Evolutionary conservation across 2,329 filamentous ascomycete genomes (phyloP), one percentile per base, ranked within the genome.

Genomic region (Venturiaceae sp.): DNA sequence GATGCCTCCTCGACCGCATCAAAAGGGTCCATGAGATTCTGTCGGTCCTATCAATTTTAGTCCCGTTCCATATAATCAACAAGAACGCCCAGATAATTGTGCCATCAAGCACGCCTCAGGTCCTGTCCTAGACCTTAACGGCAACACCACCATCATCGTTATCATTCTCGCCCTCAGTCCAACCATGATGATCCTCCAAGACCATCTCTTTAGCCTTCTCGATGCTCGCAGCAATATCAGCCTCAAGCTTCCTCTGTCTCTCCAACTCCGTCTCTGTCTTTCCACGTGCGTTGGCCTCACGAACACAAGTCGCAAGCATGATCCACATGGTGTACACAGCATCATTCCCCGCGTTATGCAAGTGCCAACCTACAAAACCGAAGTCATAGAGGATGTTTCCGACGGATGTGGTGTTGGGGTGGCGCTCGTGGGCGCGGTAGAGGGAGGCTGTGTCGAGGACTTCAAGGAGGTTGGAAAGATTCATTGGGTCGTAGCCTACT

Each of bases 291-390:
- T 21, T 19, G 5, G 77, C 68, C 19, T 76, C 71, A 47, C 71
- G 67, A 63, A 83, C 71, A 37, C 77, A 78, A 60, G 90, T 80
- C 5, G 75, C 82, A 6, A 96, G 69, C 77, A 94, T 81, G 7
- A 84, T 86, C 61, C 86, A 84, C 62, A 95, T 72, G 0, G 90
- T 92, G 68, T 87, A 94, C 1, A 84, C 80, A 0, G 91, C 90
- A 68, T 96, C 91, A 63, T 96, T 96, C 1, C 91, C 82, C 0
- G 86, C 91, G 66, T 95, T 95, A 71, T 96, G 91, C n/a, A 92
- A 76, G 64, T 87, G 78, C 70, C 76, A 81, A 44, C 77, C 81
- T 0, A 73, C 65, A 8, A 95, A 81, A 2, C 80, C 81, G 30
- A 96, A 75, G 5, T 86, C 79, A 5, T 71, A 66, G 26, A 96